Base-by-base conservation (phyloP, 1,284 basidiomycete genomes). In the Schizopora paradoxa region DNA sequence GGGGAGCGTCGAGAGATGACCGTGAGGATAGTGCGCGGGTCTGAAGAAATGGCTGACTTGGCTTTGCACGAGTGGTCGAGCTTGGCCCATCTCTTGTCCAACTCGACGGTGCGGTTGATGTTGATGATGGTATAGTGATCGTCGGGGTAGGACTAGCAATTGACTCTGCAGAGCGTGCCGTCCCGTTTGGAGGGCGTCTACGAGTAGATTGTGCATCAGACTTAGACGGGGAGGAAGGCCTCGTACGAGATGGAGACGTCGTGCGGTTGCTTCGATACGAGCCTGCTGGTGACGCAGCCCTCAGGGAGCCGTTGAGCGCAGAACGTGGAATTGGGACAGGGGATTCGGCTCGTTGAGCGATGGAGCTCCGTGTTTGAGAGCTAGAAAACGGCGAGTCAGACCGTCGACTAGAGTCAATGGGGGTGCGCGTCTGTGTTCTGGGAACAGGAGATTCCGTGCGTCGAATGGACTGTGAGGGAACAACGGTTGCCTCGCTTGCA, bases 1-100 rank as follows among this genome's bases (percentile, higher is more conserved):
- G 42, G 10, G 61, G 58, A 1, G 56, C 53, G 5, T 63, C 64
- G 11, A 63, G 48, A 16, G 60, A 57, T 1, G 51, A 34, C 26
- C 47, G 54, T 5, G 56, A 55, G 3, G 51, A 48, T 10, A 39
- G 34, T 25, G 36, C 19, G 6, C 38, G 27, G 8, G 47, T 19
- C 26, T 46, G 42, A 3, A 27, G n/a, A 32, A 42, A 39, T 19
- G 39, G 38, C 13, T 45, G 48, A 18, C 48, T 44, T 2, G 42
- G 49, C 28, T 40, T 45, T 33, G 41, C 41, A 13, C 43, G 49
- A 37, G 51, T 41, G 16, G 38, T 40, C 27, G 41, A 44, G 5
- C 40, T 22, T n/a, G 22, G n/a, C n/a, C n/a, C 26, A 5, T 50
- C 48, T 18, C 46, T 50, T 26, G 39, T 25, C 14, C 48, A 38